Conservation (phyloP, 2,329 filamentous ascomycete species). For the Cercospora zeina region DNA sequence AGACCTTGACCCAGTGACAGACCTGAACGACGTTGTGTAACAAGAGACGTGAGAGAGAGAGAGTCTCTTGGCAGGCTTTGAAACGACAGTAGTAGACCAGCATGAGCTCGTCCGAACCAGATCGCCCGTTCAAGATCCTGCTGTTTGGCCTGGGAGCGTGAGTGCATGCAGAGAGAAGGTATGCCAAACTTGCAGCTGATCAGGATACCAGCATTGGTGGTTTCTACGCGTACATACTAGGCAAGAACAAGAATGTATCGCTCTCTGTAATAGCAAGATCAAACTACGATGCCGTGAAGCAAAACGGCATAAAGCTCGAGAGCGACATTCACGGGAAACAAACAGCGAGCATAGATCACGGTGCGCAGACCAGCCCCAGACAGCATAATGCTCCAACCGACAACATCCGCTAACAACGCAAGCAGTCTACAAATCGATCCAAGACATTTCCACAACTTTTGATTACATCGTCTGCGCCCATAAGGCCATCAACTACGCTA, state of each 20-base stretch:
- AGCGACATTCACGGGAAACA: slow-evolving; percentile 48
- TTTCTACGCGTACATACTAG: slow-evolving; percentile 59
- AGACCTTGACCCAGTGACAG: not conserved
- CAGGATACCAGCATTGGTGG: slow-evolving; percentile 53
- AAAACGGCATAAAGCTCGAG: slow-evolving; percentile 46
- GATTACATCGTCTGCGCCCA: slow-evolving; percentile 52
- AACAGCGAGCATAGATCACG: slow-evolving; percentile 33
- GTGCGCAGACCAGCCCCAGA: slow-evolving; percentile 13
- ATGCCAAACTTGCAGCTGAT: not conserved
- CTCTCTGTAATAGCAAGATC: slow-evolving; percentile 50
- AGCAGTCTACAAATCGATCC: slow-evolving; percentile 46
- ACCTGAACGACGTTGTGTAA: not conserved
- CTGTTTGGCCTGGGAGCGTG: slow-evolving; percentile 58
- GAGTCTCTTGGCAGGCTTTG: not conserved
- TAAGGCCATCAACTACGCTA: slow-evolving; percentile 47
- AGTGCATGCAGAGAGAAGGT: slow-evolving; percentile 31
- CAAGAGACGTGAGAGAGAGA: not conserved
- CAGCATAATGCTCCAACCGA: not conserved
- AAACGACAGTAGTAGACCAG: not conserved
- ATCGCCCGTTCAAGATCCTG: slow-evolving; percentile 42
- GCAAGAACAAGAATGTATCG: slow-evolving; percentile 44
- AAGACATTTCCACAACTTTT: slow-evolving; percentile 40
- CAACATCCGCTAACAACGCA: slow-evolving; percentile 10
- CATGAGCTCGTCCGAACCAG: slow-evolving; percentile 19
- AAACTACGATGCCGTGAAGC: slow-evolving; percentile 48